phyloP scores from a whole-genome alignment of 371 early-diverging fungal genomes.

The Mucor lusitanicus region DNA sequence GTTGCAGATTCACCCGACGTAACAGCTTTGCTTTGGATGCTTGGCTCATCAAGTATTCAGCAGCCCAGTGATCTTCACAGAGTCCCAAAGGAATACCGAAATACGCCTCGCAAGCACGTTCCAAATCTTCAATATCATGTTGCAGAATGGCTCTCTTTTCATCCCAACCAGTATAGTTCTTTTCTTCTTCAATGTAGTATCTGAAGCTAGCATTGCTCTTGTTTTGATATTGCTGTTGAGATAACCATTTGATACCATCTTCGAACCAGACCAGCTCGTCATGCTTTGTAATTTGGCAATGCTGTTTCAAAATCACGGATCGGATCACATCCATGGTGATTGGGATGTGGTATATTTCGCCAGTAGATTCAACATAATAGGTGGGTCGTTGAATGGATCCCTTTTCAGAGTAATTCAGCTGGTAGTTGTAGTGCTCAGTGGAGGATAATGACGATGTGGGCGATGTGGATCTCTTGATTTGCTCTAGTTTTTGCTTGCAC shows the following conservation, averaged over 20 bases:
- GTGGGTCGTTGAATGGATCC: constrained; percentile 15
- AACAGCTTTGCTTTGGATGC: constrained; percentile 14
- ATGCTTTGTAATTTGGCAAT: constrained; percentile 17
- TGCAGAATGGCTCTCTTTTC: constrained; percentile 2
- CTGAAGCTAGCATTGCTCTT: not conserved
- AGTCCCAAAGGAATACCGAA: constrained; percentile 22
- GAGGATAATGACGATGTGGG: not conserved
- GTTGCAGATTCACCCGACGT: constrained; percentile 1
- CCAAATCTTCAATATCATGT: constrained; percentile 18
- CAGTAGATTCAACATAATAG: constrained; percentile 2
- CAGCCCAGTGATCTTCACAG: constrained; percentile 28
- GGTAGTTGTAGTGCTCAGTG: constrained; percentile 5
- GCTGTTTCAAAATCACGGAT: constrained; percentile 18
- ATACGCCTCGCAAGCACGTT: constrained; percentile 27
- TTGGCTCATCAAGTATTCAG: constrained; percentile 15
- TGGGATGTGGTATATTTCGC: constrained; percentile 1
- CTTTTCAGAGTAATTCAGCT: constrained; percentile 14
- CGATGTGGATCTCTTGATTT: not conserved
- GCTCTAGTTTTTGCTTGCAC: constrained; percentile 4
- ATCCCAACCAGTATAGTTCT: constrained; percentile 1
- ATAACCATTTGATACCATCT: constrained; percentile 24
- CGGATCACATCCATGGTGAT: constrained; percentile 20
- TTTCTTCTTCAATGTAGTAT: constrained; percentile 18
- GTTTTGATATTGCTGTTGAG: constrained; percentile 22
- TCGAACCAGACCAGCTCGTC: constrained; percentile 25